Evolutionary conservation across 306 rosid genomes (phyloP).

Genomic region (Arachis stenosperma): DNA sequence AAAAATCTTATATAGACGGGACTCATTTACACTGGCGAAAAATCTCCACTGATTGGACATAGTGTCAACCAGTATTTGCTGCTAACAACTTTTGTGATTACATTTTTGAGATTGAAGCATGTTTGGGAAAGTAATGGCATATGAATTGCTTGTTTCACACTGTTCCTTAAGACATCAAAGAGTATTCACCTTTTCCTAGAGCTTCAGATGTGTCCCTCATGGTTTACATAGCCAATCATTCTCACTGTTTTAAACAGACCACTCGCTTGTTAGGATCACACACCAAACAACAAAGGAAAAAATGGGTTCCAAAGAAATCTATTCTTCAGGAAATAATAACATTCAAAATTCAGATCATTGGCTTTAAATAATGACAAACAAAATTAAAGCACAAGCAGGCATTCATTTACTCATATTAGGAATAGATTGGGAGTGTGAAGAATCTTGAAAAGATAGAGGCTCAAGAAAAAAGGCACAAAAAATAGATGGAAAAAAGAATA

Average conservation of each 20-base stretch:
- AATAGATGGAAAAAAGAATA: constrained; percentile 19
- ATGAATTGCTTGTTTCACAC: constrained; percentile 50
- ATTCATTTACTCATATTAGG: constrained; percentile 33
- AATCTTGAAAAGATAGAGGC: constrained; percentile 39
- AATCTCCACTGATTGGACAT: constrained; percentile 62
- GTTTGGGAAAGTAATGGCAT: constrained; percentile 39
- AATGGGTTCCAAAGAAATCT: constrained; percentile 35
- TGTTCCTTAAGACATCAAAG: constrained; percentile 45
- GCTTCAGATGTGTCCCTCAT: constrained; percentile 38
- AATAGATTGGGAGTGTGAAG: constrained; percentile 21
- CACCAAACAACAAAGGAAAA: not conserved
- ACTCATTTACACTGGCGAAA: constrained; percentile 52
- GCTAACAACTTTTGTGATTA: constrained; percentile 49
- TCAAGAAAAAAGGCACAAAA: constrained; percentile 29
- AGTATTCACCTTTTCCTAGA: constrained; percentile 46
- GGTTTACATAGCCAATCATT: constrained; percentile 47
- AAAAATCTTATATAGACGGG: constrained; percentile 49
- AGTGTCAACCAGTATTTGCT: constrained; percentile 53
- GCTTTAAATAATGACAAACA: constrained; percentile 41
- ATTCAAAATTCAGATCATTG: constrained; percentile 34
- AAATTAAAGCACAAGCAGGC: constrained; percentile 37
- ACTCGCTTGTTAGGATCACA: constrained; percentile 41
- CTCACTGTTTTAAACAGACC: constrained; percentile 43
- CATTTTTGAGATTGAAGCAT: constrained; percentile 41
- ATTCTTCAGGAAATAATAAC: constrained; percentile 34